Conservation (phyloP, 306 rosid species). For the Quercus suber region DNA sequence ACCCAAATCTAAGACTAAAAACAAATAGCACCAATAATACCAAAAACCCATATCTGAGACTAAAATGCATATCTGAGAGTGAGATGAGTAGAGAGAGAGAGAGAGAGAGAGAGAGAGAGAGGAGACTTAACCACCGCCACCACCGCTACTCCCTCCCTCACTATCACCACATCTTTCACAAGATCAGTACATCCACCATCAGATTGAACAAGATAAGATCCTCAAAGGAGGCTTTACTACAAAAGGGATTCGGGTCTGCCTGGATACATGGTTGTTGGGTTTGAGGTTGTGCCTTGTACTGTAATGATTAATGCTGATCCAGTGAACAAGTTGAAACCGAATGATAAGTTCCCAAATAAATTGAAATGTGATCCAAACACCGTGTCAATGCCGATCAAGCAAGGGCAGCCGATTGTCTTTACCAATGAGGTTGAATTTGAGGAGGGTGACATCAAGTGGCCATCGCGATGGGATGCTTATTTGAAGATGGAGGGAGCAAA, state of each 20-base stretch:
- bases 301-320: constrained; percentile 46
- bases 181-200: too few species aligned
- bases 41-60: too few species aligned
- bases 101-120: too few species aligned
- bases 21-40: too few species aligned
- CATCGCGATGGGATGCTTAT: constrained; percentile 97
- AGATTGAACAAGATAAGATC: too few species aligned
- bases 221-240: too few species aligned
- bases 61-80: too few species aligned
- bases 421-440: constrained; percentile 80
- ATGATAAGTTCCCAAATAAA: constrained; percentile 46
- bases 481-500: constrained; percentile 98
- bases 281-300: constrained; percentile 94
- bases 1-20: too few species aligned
- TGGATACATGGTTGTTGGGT: constrained; percentile 94
- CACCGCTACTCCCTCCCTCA: too few species aligned
- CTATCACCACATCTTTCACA: too few species aligned
- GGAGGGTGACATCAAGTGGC: constrained; percentile 96
- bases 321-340: constrained; percentile 51
- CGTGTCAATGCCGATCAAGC: constrained; percentile 72
- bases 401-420: constrained; percentile 72
- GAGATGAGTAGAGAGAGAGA: too few species aligned
- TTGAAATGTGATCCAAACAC: constrained; percentile 69
- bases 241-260: constrained; percentile 47
- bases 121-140: too few species aligned